Evolutionary conservation across 1,284 basidiomycete genomes (phyloP), one percentile per base, ranked within the genome.

Genomic region (Ceratobasidium sp.): DNA sequence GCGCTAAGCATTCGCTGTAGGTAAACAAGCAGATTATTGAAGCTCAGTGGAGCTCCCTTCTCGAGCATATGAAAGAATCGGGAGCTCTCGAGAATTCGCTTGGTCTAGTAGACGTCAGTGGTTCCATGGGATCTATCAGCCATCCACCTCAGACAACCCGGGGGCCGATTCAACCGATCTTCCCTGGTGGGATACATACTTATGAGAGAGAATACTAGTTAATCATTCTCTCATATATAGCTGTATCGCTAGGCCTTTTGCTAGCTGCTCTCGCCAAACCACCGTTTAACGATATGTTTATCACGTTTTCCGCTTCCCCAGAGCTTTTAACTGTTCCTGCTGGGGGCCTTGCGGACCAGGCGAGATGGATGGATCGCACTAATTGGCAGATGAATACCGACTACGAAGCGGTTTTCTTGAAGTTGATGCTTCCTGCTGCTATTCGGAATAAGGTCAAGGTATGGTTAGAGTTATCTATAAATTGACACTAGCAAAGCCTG

Each of bases 81-180:
- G 86, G 87, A 0, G 75, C 77, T 9, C 73, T 91, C 44, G 82
- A 86, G 0, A 88, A 85, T 71, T 80, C 82, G 7, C 76, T 90
- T n/a, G 88, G 88, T 0, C 74, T 90, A 11, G 89, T 87, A 74
- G 89, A 90, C 73, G 87, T 90, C 13, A 88, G 86, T 0, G 88
- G 86, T 0, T 88, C 86, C 0, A 90, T 90, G 88, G 85, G 85
- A 0, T 47, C 42, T 2, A 52, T 75, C 8, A 7, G 46, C 27
- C 46, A 42, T 2, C 14, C 39, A 11, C 53, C 46, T 49, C 2
- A 6, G 1, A 2, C 19, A 19, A 36, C 59, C 71, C 14, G 53
- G 59, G 42, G 2, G 1, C 2, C 14, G 73, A 46, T 76, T 6
- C 0, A 71, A 0, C 88, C 88, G 0, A 87, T 90, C 60, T 76